Percentiles rank a stretch among this genome's conserved stretches.
phyloP scores from a whole-genome alignment of 2,329 filamentous ascomycete genomes.

The Aureobasidium zeae region DNA sequence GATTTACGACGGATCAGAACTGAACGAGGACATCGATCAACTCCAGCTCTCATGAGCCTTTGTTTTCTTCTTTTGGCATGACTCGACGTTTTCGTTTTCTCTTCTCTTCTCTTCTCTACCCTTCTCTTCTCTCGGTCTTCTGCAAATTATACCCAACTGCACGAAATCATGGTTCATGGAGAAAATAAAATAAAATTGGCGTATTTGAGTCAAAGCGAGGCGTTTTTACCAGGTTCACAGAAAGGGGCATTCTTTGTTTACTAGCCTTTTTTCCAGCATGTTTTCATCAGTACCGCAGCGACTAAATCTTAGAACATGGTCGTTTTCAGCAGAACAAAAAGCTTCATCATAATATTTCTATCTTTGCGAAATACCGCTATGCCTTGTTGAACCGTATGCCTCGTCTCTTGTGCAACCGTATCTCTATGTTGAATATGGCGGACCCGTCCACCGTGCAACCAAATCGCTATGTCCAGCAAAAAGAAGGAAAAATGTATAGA shows the following conservation, averaged over 20 bases:
- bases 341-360: too few relatives aligned
- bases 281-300: conserved; percentile 5
- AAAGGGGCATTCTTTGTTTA: conserved; percentile 2
- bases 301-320: too few relatives aligned
- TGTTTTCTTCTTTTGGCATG: background rate
- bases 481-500: too few relatives aligned
- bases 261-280: too few relatives aligned
- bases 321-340: too few relatives aligned
- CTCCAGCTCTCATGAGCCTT: conserved; percentile 27
- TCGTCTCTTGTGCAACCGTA: too few relatives aligned
- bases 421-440: conserved; percentile 14
- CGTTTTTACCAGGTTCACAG: conserved; percentile 1
- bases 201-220: conserved; percentile 5
- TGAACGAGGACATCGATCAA: conserved; percentile 38
- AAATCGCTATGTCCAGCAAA: background rate
- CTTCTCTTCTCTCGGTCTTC: conserved; percentile 1
- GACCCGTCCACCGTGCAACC: background rate
- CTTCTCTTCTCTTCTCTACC: background rate
- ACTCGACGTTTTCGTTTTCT: background rate
- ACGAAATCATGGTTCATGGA: conserved; percentile 10
- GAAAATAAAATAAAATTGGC: conserved; percentile 1
- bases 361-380: too few relatives aligned
- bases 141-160: conserved; percentile 12
- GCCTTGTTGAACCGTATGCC: too few relatives aligned
- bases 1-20: conserved; percentile 40